phyloP scores from a whole-genome alignment of 192 early-diverging fungal species.

The Mortierella antarctica region DNA sequence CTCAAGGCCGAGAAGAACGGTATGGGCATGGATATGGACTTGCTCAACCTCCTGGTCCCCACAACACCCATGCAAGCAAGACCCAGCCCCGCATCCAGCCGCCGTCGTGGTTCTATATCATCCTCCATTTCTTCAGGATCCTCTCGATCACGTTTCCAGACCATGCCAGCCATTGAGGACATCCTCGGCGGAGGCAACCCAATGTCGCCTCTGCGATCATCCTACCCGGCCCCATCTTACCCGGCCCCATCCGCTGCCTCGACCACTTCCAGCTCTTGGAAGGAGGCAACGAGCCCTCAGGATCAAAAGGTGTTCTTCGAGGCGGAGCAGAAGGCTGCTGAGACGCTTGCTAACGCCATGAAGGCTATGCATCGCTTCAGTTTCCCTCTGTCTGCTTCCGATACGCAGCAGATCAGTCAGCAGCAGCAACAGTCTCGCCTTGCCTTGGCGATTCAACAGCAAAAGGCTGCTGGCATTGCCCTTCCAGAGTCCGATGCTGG shows the following conservation, averaged over 20 bases:
- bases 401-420: constrained; percentile 28
- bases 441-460: constrained; percentile 30
- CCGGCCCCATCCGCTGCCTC: constrained; percentile 9
- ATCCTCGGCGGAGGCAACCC: constrained; percentile 18
- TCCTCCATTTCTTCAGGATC: constrained; percentile 48
- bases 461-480: constrained; percentile 39
- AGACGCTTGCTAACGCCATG: constrained; percentile 48
- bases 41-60: constrained; percentile 46
- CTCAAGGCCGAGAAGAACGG: constrained; percentile 57
- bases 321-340: constrained; percentile 50
- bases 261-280: constrained; percentile 19
- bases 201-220: constrained; percentile 37
- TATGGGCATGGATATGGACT: constrained; percentile 49
- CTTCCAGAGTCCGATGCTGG: constrained; percentile 43
- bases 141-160: constrained; percentile 38
- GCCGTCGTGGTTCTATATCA: constrained; percentile 39
- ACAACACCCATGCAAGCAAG: constrained; percentile 15
- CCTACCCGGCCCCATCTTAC: constrained; percentile 33
- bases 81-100: constrained; percentile 24
- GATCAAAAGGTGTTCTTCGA: constrained; percentile 46
- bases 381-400: constrained; percentile 30
- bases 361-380: constrained; percentile 52
- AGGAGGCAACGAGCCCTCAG: constrained; percentile 32
- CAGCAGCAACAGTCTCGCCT: constrained; percentile 34
- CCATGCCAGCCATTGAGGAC: constrained; percentile 30